phyloP scores from a whole-genome alignment of 1,139 yeast species.

The Candida sp. region DNA sequence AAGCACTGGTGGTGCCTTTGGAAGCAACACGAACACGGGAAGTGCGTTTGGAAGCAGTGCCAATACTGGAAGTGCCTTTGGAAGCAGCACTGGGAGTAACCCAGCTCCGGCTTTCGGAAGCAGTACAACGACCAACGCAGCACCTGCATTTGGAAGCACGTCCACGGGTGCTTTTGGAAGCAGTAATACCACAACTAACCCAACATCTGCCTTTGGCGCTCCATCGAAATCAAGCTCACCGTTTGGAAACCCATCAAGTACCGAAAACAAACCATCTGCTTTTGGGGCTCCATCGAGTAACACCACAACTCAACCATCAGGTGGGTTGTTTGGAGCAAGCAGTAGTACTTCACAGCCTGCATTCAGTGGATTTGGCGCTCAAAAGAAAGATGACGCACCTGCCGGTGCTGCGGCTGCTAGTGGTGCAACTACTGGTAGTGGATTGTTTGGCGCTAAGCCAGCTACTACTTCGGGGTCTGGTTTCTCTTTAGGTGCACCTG shows the following conservation, averaged over 20 bases:
- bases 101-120: constrained; percentile 6
- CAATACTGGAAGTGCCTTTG: neutral
- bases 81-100: neutral
- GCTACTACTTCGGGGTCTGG: too few relatives aligned
- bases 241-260: constrained; percentile 6
- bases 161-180: constrained; percentile 8
- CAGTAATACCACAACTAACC: constrained; percentile 1
- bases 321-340: constrained; percentile 27
- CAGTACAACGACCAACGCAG: neutral
- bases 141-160: constrained; percentile 2
- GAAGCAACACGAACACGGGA: neutral
- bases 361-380: constrained; percentile 14
- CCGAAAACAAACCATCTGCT: constrained; percentile 5
- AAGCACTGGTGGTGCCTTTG: neutral
- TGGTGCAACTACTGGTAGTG: neutral
- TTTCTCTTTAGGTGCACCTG: too few relatives aligned
- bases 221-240: constrained; percentile 10
- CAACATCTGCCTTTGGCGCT: constrained; percentile 10
- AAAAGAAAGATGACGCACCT: constrained; percentile 19
- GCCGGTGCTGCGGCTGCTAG: neutral
- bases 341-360: constrained; percentile 21
- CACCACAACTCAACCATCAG: constrained; percentile 14
- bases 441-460: constrained; percentile 14
- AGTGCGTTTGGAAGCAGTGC: constrained; percentile 1
- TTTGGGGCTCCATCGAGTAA: constrained; percentile 22